These are phyloP conservation scores for Brassica balearica DNA, from an alignment of 441 rosid genomes.

Conservation along the genomic window DNA sequence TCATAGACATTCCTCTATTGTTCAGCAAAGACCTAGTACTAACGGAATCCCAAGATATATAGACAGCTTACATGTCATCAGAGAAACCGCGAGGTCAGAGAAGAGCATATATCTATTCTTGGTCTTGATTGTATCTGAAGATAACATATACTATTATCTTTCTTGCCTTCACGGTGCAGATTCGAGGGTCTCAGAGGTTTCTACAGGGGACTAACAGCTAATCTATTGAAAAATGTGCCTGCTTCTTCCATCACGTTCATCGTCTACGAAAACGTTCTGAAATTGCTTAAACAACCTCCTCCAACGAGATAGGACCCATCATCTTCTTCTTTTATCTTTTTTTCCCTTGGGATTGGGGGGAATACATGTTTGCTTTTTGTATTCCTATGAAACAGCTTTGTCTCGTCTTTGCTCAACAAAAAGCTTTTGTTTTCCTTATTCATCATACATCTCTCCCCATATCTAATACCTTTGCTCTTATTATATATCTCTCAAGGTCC, in stretches of 20 bases:
- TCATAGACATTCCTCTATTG: background rate
- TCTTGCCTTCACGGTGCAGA: slow-evolving; percentile 49
- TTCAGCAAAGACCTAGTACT: slow-evolving; percentile 83
- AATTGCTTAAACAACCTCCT: slow-evolving; percentile 53
- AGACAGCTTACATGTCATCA: slow-evolving; percentile 88
- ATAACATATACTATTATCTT: background rate
- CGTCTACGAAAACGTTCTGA: slow-evolving; percentile 82
- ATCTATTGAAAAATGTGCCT: slow-evolving; percentile 86
- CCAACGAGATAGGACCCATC: slow-evolving; percentile 5
- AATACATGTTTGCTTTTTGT: background rate
- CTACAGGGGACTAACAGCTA: slow-evolving; percentile 88
- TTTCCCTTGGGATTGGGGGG: background rate
- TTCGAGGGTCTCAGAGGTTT: slow-evolving; percentile 85
- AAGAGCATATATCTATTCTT: slow-evolving; percentile 3
- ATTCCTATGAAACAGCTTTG: background rate
- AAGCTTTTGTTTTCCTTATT: background rate
- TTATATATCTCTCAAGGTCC: background rate
- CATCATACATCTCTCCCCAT: no score
- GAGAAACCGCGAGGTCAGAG: slow-evolving; percentile 75
- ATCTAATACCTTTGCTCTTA: no score
- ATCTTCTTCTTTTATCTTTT: background rate
- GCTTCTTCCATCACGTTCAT: slow-evolving; percentile 92
- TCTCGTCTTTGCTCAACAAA: background rate
- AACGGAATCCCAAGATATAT: slow-evolving; percentile 78
- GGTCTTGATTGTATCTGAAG: background rate